These are phyloP conservation scores for Geranomyces variabilis DNA, from an alignment of 192 early-diverging fungal genomes.

Conservation along the genomic window DNA sequence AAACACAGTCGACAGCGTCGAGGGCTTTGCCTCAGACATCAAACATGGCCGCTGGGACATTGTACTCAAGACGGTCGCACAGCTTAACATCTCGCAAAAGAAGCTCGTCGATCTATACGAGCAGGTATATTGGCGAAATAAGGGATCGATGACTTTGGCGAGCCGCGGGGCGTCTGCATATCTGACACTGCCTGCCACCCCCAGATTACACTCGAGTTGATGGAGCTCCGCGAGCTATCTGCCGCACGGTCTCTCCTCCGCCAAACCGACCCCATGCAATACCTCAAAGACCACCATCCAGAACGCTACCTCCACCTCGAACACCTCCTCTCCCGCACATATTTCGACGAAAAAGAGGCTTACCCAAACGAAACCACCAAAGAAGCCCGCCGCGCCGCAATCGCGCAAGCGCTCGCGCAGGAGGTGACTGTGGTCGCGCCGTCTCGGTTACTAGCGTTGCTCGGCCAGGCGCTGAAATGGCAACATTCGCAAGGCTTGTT, in stretches of 20 bases:
- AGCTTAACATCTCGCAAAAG: slow-evolving; percentile 65
- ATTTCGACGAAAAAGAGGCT: slow-evolving; percentile 74
- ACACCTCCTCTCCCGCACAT: slow-evolving; percentile 68
- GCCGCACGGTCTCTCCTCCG: slow-evolving; percentile 82
- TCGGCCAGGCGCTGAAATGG: slow-evolving; percentile 89
- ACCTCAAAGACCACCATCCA: slow-evolving; percentile 70
- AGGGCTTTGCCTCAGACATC: slow-evolving; percentile 74
- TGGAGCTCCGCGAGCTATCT: slow-evolving; percentile 79
- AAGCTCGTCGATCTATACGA: slow-evolving; percentile 89
- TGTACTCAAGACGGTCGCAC: slow-evolving; percentile 73
- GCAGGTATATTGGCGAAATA: slow-evolving; percentile 58
- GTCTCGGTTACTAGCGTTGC: slow-evolving; percentile 77
- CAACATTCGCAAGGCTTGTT: slow-evolving; percentile 82
- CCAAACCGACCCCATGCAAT: slow-evolving; percentile 90
- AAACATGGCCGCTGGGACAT: slow-evolving; percentile 83
- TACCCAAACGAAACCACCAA: slow-evolving; percentile 68
- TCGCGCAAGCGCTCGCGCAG: slow-evolving; percentile 62
- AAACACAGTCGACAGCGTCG: slow-evolving; percentile 85
- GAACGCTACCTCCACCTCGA: slow-evolving; percentile 87
- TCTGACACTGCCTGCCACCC: slow-evolving; percentile 1
- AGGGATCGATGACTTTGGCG: too few relatives aligned
- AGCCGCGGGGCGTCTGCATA: not conserved
- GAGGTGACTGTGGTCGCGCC: slow-evolving; percentile 77
- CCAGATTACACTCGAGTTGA: slow-evolving; percentile 82
- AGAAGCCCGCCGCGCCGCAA: slow-evolving; percentile 71